These are phyloP conservation scores for Tricholoma matsutake DNA, from an alignment of 768 basidiomycete species.

Conservation along the genomic window DNA sequence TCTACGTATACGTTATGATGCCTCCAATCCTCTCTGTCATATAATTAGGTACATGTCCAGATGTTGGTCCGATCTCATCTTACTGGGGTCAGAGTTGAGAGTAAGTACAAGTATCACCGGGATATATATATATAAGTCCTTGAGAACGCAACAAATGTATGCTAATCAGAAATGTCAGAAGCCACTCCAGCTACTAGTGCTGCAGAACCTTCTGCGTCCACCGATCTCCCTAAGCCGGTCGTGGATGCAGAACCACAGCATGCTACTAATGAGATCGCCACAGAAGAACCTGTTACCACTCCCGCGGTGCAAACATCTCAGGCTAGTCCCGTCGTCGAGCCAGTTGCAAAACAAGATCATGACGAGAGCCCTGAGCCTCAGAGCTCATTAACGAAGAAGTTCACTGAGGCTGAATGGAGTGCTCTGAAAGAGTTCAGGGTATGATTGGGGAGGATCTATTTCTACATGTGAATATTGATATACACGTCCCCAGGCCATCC, in stretches of 20 bases:
- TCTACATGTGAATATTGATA: not conserved
- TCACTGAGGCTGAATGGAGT: conserved; percentile 70
- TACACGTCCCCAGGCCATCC: conserved; percentile 26
- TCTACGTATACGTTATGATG: not conserved
- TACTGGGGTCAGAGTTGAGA: too few species aligned
- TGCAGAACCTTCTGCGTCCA: too few species aligned
- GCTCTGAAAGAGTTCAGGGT: conserved; percentile 70
- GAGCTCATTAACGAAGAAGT: conserved; percentile 64
- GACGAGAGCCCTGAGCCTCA: conserved; percentile 51
- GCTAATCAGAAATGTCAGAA: not conserved
- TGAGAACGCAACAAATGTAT: too few species aligned
- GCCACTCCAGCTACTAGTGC: not conserved
- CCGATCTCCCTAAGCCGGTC: too few species aligned
- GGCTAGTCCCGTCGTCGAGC: conserved; percentile 2
- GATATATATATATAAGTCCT: too few species aligned
- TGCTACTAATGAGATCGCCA: not conserved
- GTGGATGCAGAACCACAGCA: not conserved
- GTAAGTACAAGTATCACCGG: too few species aligned
- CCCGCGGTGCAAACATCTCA: conserved; percentile 5
- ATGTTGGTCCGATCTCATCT: not conserved
- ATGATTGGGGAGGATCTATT: conserved; percentile 13
- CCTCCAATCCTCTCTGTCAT: not conserved
- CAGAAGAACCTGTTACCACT: conserved; percentile 6
- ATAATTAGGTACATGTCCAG: not conserved
- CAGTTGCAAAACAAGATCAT: conserved; percentile 8